Evolutionary conservation across 129 eudicot species (phyloP).

Genomic region (Lonicera japonica): DNA sequence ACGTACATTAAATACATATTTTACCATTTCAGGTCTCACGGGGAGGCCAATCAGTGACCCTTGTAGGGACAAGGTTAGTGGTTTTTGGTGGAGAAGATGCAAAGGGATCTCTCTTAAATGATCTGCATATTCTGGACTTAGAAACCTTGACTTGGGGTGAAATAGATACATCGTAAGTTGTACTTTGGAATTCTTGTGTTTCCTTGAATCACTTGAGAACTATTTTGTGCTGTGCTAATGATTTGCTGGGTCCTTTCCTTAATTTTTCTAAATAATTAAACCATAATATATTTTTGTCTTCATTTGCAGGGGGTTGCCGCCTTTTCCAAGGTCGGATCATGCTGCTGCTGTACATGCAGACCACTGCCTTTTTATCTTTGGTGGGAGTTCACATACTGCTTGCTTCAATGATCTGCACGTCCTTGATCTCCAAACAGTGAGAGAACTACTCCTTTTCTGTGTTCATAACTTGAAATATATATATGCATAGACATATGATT

Average conservation of each 20-base stretch:
- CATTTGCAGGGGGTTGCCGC: constrained; percentile 95
- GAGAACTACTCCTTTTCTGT: too few relatives aligned
- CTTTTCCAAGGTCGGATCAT: constrained; percentile 99
- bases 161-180: constrained; percentile 75
- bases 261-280: too few relatives aligned
- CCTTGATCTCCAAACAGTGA: constrained; percentile 92
- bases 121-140: constrained; percentile 88
- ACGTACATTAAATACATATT: too few relatives aligned
- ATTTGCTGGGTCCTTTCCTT: too few relatives aligned
- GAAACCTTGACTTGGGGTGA: constrained; percentile 99
- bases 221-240: too few relatives aligned
- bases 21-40: constrained; percentile 62
- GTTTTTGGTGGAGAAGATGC: constrained; percentile 97
- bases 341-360: constrained; percentile 99
- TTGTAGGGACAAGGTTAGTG: constrained; percentile 71
- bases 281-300: too few relatives aligned
- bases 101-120: constrained; percentile 83
- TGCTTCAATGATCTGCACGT: constrained; percentile 99
- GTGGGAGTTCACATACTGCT: constrained; percentile 97
- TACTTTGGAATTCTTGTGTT: too few relatives aligned
- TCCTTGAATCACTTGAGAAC: too few relatives aligned
- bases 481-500: not conserved
- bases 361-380: constrained; percentile 90
- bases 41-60: constrained; percentile 90
- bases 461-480: too few relatives aligned